These are phyloP conservation scores for Veloboletus limbatus DNA, from an alignment of 1,284 basidiomycete genomes.

Conservation along the genomic window DNA sequence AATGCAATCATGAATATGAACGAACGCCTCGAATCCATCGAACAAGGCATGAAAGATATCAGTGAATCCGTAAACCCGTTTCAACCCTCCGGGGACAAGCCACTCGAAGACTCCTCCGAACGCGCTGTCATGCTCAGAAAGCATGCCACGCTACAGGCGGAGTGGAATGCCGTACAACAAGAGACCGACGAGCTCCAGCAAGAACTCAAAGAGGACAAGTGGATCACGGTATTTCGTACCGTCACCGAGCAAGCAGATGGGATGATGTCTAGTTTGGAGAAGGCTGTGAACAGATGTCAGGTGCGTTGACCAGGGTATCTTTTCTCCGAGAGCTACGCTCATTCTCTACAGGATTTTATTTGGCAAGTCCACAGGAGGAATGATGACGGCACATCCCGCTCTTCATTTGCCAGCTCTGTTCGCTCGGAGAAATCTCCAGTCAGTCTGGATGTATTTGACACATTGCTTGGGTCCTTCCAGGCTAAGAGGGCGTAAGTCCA, in stretches of 20 bases:
- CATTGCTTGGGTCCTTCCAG: slow-evolving; percentile 69
- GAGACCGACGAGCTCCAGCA: slow-evolving; percentile 82
- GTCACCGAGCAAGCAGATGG: slow-evolving; percentile 91
- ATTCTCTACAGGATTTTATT: slow-evolving; percentile 65
- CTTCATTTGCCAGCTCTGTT: slow-evolving; percentile 45
- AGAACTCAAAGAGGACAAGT: slow-evolving; percentile 94
- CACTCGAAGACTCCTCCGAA: slow-evolving; percentile 43
- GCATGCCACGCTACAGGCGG: slow-evolving; percentile 60
- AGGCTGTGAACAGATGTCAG: slow-evolving; percentile 82
- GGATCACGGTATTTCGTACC: slow-evolving; percentile 91
- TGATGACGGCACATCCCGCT: slow-evolving; percentile 45
- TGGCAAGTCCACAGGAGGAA: slow-evolving; percentile 68
- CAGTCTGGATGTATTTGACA: slow-evolving; percentile 60
- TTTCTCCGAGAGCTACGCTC: not conserved
- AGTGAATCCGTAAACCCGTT: slow-evolving; percentile 62
- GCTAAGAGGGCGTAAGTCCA: slow-evolving; percentile 77
- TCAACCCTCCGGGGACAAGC: slow-evolving; percentile 45
- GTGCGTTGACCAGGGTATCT: slow-evolving; percentile 39
- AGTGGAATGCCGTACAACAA: slow-evolving; percentile 79
- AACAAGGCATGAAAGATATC: slow-evolving; percentile 65
- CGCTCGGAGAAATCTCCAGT: slow-evolving; percentile 51
- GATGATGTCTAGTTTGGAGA: slow-evolving; percentile 95
- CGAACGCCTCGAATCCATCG: slow-evolving; percentile 72
- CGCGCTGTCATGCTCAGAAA: slow-evolving; percentile 62
- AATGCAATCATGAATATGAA: slow-evolving; percentile 77